These are phyloP conservation scores for Zygoascus sp. DNA, from an alignment of 1,139 yeast genomes.

Conservation along the genomic window DNA sequence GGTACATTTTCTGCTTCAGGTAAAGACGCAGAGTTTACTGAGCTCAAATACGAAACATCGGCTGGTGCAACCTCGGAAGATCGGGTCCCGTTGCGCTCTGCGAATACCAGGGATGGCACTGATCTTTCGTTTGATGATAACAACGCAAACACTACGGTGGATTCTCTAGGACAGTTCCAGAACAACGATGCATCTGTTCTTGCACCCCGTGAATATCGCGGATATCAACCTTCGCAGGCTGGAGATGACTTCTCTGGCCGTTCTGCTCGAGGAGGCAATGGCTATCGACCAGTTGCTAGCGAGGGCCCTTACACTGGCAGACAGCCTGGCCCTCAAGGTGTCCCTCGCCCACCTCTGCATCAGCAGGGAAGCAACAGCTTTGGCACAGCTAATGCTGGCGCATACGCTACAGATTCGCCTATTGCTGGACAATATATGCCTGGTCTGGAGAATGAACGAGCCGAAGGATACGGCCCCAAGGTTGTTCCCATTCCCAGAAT, in stretches of 20 bases:
- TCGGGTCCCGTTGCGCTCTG: constrained; percentile 17
- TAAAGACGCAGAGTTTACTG: constrained; percentile 20
- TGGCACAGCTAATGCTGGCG: constrained; percentile 6
- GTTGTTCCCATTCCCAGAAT: constrained; percentile 30
- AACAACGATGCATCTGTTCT: constrained; percentile 16
- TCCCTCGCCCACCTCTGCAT: constrained; percentile 12
- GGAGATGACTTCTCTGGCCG: constrained; percentile 1
- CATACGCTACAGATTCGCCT: constrained; percentile 15
- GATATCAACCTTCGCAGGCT: constrained; percentile 10
- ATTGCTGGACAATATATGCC: constrained; percentile 34
- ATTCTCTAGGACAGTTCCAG: constrained; percentile 21
- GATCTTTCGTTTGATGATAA: constrained; percentile 11
- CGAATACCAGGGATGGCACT: constrained; percentile 2
- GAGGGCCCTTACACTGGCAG: constrained; percentile 18
- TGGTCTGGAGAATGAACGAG: constrained; percentile 29
- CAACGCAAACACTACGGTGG: constrained; percentile 6
- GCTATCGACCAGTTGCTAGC: constrained; percentile 27
- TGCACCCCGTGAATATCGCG: constrained; percentile 12
- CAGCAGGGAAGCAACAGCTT: constrained; percentile 14
- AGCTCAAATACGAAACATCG: constrained; percentile 21
- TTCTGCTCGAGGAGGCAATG: constrained; percentile 1
- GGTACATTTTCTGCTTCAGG: constrained; percentile 6
- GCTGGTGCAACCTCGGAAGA: constrained; percentile 17
- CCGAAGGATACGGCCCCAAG: constrained; percentile 32
- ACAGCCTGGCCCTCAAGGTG: constrained; percentile 6